These are phyloP conservation scores for Talaromyces funiculosus DNA, from an alignment of 2,329 filamentous ascomycete genomes.

Conservation along the genomic window DNA sequence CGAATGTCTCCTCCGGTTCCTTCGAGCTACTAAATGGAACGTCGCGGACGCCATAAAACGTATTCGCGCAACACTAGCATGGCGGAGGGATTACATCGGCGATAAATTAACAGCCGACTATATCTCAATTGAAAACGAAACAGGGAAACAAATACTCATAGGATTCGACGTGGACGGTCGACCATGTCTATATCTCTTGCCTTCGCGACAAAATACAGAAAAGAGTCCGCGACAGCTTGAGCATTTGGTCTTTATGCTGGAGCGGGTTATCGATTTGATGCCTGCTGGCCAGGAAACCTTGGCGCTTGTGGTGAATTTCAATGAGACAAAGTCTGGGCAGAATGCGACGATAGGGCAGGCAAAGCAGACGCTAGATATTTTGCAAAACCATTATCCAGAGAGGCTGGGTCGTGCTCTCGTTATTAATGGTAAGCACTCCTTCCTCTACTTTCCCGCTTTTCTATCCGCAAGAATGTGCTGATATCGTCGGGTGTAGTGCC, in stretches of 20 bases:
- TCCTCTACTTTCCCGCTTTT: constrained; percentile 27
- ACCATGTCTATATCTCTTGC: constrained; percentile 88
- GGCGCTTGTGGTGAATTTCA: constrained; percentile 87
- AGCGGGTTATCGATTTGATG: constrained; percentile 82
- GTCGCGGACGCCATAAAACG: constrained; percentile 69
- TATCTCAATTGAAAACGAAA: constrained; percentile 90
- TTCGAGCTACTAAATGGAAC: constrained; percentile 89
- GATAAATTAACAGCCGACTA: constrained; percentile 70
- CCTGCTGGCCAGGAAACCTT: constrained; percentile 80
- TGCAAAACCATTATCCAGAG: constrained; percentile 96
- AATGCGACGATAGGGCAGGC: constrained; percentile 73
- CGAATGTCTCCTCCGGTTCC: constrained; percentile 87
- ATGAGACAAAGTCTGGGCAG: constrained; percentile 66
- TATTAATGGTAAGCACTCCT: constrained; percentile 73
- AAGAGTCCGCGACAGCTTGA: constrained; percentile 79
- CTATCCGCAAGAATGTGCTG: neutral
- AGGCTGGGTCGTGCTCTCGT: constrained; percentile 82
- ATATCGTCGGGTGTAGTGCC: constrained; percentile 55
- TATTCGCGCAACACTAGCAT: constrained; percentile 72
- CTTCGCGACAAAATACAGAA: constrained; percentile 88
- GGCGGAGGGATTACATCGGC: constrained; percentile 86
- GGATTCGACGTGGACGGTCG: constrained; percentile 80
- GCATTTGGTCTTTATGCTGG: constrained; percentile 93
- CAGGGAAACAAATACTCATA: constrained; percentile 85
- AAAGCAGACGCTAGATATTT: constrained; percentile 77